Conservation (phyloP, 768 basidiomycete genomes). For the Macrolepiota dolichaula region DNA sequence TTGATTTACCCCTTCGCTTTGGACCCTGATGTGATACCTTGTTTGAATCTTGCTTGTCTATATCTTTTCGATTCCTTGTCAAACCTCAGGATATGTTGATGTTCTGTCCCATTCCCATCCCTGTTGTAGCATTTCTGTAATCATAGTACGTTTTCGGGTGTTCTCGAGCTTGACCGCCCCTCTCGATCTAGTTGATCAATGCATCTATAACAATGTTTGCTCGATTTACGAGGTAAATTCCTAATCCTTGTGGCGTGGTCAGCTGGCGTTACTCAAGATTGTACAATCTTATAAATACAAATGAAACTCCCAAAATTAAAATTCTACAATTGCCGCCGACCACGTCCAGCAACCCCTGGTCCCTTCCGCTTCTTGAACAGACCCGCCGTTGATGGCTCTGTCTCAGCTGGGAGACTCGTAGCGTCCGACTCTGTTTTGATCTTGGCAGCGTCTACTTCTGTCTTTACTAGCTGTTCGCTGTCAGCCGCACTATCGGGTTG, state of each 20-base stretch:
- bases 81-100: background rate
- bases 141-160: background rate
- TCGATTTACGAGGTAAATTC: background rate
- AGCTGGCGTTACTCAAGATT: background rate
- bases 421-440: conserved; percentile 12
- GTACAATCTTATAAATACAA: background rate
- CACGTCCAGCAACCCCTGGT: conserved; percentile 23
- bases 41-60: background rate
- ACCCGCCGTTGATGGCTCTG: conserved; percentile 14
- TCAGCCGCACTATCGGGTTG: background rate
- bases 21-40: background rate
- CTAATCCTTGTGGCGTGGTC: no score
- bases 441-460: conserved; percentile 12
- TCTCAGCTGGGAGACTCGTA: conserved; percentile 6
- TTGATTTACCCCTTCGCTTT: background rate
- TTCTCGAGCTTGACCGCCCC: background rate
- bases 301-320: background rate
- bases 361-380: conserved; percentile 33
- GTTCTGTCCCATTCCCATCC: background rate
- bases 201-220: background rate
- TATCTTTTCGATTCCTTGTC: background rate
- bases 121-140: conserved; percentile 4
- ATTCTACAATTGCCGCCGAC: conserved; percentile 22
- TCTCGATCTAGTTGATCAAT: background rate
- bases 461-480: background rate